These are phyloP conservation scores for Arabidopsis thaliana DNA, from an alignment of 345 rosid species.

Conservation along the genomic window TAIR10.1 NC_003076.8:14251501-14252000, in stretches of 20 bases:
- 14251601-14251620: conserved; percentile 3
- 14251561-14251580: conserved; percentile 1
- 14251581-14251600: conserved; percentile 9
- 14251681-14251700: not conserved
- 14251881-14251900: conserved; percentile 64
- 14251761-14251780: not conserved
- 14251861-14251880: conserved; percentile 96
- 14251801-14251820: not conserved
- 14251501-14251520: not conserved
- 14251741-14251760: not conserved
- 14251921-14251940: conserved; percentile 61
- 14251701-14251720: not conserved
- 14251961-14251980: not conserved
- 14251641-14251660: not conserved
- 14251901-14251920: conserved; percentile 79
- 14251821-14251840: not conserved
- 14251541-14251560: not conserved
- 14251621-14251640: conserved; percentile 12
- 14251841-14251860: conserved; percentile 87
- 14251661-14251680: not conserved
- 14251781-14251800: not conserved
- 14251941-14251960: conserved; percentile 6
- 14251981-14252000: conserved; percentile 47
- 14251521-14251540: not conserved
- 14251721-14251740: not conserved